phyloP scores from a whole-genome alignment of 805 yeast species.

The Myxozyma geophila region DNA sequence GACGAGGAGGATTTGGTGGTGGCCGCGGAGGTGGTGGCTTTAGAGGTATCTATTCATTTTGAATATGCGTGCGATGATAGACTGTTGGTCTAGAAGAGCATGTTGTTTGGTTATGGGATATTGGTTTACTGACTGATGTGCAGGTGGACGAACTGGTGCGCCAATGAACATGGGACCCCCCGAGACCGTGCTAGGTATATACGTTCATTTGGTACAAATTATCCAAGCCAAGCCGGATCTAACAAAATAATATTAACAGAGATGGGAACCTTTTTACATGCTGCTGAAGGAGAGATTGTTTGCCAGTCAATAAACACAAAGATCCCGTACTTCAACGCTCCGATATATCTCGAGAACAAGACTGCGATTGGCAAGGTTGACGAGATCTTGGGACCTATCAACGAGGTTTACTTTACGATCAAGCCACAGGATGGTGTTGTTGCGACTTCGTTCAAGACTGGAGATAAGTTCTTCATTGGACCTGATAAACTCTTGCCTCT shows the following conservation, averaged over 20 bases:
- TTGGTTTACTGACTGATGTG: not conserved
- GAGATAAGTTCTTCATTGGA: slow-evolving; percentile 94
- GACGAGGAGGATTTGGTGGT: slow-evolving; percentile 56
- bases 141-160: slow-evolving; percentile 72
- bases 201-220: not conserved
- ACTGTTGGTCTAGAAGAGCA: not conserved
- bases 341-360: slow-evolving; percentile 94
- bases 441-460: slow-evolving; percentile 89
- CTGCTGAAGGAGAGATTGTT: slow-evolving; percentile 96
- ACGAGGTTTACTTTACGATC: slow-evolving; percentile 96
- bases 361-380: slow-evolving; percentile 96
- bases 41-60: slow-evolving; percentile 21
- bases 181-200: slow-evolving; percentile 64
- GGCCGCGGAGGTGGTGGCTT: slow-evolving; percentile 60
- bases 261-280: slow-evolving; percentile 90
- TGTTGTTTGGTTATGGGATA: not conserved
- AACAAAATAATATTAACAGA: slow-evolving; percentile 48
- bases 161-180: slow-evolving; percentile 92
- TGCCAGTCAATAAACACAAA: slow-evolving; percentile 93
- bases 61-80: not conserved
- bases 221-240: not conserved
- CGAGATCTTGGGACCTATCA: slow-evolving; percentile 95
- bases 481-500: slow-evolving; percentile 94
- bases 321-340: slow-evolving; percentile 98
- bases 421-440: slow-evolving; percentile 96